Conservation (phyloP, 2,329 filamentous ascomycete genomes). For the Fusarium secorum region DNA sequence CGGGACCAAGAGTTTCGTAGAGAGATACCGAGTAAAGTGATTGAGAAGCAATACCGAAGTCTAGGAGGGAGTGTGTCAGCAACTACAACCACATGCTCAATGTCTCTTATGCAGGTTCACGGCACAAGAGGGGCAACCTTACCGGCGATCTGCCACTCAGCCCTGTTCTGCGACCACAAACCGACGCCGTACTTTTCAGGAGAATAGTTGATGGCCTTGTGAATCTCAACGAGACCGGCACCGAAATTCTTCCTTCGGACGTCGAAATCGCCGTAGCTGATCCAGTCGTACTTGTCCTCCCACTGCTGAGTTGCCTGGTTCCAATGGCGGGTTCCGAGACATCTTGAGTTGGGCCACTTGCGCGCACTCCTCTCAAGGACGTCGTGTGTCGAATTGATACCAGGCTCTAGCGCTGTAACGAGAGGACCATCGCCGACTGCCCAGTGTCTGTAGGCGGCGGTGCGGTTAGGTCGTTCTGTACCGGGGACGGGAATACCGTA, state of each 20-base stretch:
- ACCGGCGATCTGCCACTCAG: slow-evolving; percentile 87
- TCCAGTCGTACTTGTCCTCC: slow-evolving; percentile 79
- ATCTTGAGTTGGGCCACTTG: slow-evolving; percentile 71
- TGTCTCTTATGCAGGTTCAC: slow-evolving; percentile 4
- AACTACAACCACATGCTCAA: not conserved
- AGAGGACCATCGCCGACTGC: slow-evolving; percentile 75
- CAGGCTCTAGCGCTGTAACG: slow-evolving; percentile 75
- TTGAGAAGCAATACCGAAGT: slow-evolving; percentile 87
- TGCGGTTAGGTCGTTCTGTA: slow-evolving; percentile 75
- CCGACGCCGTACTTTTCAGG: slow-evolving; percentile 74
- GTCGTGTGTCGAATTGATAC: slow-evolving; percentile 77
- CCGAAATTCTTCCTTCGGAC: slow-evolving; percentile 84
- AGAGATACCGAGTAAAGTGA: slow-evolving; percentile 89
- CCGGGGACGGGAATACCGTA: slow-evolving; percentile 82
- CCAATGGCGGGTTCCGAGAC: slow-evolving; percentile 83
- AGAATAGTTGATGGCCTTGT: slow-evolving; percentile 73
- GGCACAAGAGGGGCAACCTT: slow-evolving; percentile 33
- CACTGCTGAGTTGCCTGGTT: slow-evolving; percentile 76
- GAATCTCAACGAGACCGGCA: slow-evolving; percentile 82
- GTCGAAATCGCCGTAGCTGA: slow-evolving; percentile 82
- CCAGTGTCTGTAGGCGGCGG: slow-evolving; percentile 84
- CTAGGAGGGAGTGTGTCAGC: slow-evolving; percentile 52
- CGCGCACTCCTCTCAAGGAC: slow-evolving; percentile 75
- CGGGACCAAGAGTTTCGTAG: slow-evolving; percentile 93
- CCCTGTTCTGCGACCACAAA: slow-evolving; percentile 86